These are phyloP conservation scores for Kluyveromyces wickerhamii DNA, from an alignment of 805 yeast species.

Conservation along the genomic window DNA sequence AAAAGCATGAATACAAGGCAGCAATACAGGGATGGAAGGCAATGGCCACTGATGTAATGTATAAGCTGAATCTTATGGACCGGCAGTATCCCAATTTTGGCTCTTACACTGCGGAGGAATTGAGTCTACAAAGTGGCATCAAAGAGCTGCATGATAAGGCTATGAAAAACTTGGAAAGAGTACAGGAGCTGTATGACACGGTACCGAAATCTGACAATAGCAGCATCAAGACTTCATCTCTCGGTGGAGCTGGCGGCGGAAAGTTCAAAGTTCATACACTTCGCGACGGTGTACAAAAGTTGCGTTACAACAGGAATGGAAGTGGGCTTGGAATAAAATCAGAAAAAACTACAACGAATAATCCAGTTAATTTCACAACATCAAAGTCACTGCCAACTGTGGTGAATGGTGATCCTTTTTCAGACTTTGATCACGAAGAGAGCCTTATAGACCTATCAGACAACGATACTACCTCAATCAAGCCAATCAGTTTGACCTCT, in stretches of 20 bases:
- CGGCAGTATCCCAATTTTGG: conserved; percentile 28
- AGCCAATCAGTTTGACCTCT: not conserved
- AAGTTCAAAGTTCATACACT: conserved; percentile 6
- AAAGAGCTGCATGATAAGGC: conserved; percentile 32
- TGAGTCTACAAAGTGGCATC: conserved; percentile 34
- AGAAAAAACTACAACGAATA: conserved; percentile 1
- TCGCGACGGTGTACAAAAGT: conserved; percentile 2
- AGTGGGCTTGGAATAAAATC: conserved; percentile 1
- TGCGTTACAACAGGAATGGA: conserved; percentile 4
- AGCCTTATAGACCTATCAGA: conserved; percentile 14
- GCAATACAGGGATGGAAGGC: conserved; percentile 70
- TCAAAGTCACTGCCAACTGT: conserved; percentile 20
- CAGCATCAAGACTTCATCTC: conserved; percentile 1
- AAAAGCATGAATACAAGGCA: conserved; percentile 40
- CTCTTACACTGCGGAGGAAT: conserved; percentile 38
- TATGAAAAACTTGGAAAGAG: conserved; percentile 35
- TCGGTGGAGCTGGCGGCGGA: conserved; percentile 1
- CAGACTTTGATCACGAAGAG: conserved; percentile 13
- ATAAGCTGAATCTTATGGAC: conserved; percentile 47
- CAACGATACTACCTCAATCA: conserved; percentile 5
- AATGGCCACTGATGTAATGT: conserved; percentile 53
- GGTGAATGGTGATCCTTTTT: conserved; percentile 6
- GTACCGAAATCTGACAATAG: conserved; percentile 3
- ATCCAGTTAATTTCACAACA: conserved; percentile 19
- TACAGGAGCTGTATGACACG: conserved; percentile 17